A percentile compares a stretch with the other conserved stretches of the same genome.
phyloP scores from a whole-genome alignment of 805 yeast genomes.

The Ogataea wickerhamii region DNA sequence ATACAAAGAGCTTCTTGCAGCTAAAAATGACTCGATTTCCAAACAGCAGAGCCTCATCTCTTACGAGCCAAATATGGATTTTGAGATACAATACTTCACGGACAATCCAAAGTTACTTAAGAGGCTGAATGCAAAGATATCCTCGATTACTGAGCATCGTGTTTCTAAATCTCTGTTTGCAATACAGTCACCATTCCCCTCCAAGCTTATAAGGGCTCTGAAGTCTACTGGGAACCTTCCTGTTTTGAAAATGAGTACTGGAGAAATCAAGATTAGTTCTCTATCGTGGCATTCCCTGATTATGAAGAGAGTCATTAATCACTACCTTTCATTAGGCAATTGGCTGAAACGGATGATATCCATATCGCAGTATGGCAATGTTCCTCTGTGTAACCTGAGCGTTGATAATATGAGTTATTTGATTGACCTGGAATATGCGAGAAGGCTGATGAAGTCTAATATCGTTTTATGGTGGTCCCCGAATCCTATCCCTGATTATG shows the following conservation, averaged over 20 bases:
- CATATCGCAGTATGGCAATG: constrained; percentile 66
- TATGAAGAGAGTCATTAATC: constrained; percentile 61
- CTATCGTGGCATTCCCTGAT: constrained; percentile 78
- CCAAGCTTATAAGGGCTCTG: constrained; percentile 44
- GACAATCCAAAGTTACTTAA: constrained; percentile 55
- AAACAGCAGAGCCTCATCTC: constrained; percentile 45
- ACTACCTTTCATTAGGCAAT: constrained; percentile 66
- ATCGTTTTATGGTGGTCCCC: constrained; percentile 94
- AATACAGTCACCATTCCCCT: constrained; percentile 66
- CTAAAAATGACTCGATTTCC: constrained; percentile 44
- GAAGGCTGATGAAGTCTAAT: constrained; percentile 60
- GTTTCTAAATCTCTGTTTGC: constrained; percentile 63
- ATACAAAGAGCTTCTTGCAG: constrained; percentile 50
- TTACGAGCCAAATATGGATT: constrained; percentile 49
- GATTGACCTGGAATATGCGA: constrained; percentile 83
- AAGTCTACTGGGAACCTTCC: constrained; percentile 56
- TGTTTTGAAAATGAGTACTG: constrained; percentile 53
- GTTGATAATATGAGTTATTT: constrained; percentile 73
- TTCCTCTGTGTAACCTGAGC: constrained; percentile 84
- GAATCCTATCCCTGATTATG: constrained; percentile 74
- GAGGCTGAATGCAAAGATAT: constrained; percentile 50
- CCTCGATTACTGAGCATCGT: constrained; percentile 59
- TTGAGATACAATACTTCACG: constrained; percentile 53
- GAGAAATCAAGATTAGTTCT: constrained; percentile 62
- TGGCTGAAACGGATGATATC: constrained; percentile 67